Evolutionary conservation across 1,284 basidiomycete species (phyloP), one percentile per base, ranked within the genome.

Genomic region (Hymenochaete sp.): DNA sequence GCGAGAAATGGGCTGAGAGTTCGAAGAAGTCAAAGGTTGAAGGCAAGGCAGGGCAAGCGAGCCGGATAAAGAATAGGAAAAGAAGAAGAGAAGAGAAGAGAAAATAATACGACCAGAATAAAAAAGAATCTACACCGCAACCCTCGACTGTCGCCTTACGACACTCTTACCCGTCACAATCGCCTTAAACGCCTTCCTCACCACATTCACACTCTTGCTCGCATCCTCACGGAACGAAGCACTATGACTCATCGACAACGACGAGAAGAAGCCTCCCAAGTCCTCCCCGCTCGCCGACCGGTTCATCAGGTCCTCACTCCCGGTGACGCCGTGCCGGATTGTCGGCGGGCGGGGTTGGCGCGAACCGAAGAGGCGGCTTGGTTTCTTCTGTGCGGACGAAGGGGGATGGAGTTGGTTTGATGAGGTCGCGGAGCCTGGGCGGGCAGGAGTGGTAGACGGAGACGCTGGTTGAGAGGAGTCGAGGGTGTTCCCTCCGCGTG

Each of bases 401-500:
- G 39, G 45, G 25, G 22, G 24, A 24, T n/a, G 19, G 10, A 25
- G 9, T 13, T 8, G 36, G n/a, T 28, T 18, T 11, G 53, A 49
- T 14, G 56, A 48, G 16, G 55, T 38, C 49, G 60, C 59, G n/a
- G n/a, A n/a, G n/a, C n/a, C n/a, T n/a, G n/a, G n/a, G n/a, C n/a
- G n/a, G n/a, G n/a, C n/a, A n/a, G n/a, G n/a, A 10, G 57, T 47
- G 44, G 59, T 55, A 9, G 51, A 27, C 4, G 53, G 44, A 8
- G 47, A 22, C 8, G 26, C 36, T n/a, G 41, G 45, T 41, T 82
- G 73, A 1, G 81, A 84, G n/a, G n/a, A n/a, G n/a, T n/a, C n/a
- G n/a, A n/a, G n/a, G n/a, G n/a, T n/a, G 59, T 86, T 79, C 53
- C 86, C 86, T 9, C 83, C 82, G 53, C 75, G 79, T 2, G 82